Evolutionary conservation across 441 rosid species (phyloP), one percentile per base, ranked within the genome.

Genomic region (Adansonia rubrostipa): DNA sequence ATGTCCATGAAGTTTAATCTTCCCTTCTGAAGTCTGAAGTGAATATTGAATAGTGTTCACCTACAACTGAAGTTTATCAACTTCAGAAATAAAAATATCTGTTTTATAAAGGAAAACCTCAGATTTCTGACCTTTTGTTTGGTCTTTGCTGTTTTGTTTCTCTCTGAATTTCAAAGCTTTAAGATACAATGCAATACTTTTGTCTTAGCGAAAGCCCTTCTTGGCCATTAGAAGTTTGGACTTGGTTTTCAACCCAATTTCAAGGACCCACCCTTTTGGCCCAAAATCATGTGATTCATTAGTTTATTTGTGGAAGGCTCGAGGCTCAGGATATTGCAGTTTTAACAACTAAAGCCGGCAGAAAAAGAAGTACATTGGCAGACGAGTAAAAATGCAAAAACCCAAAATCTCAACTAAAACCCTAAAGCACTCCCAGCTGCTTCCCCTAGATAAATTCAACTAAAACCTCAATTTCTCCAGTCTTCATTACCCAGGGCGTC

Each of bases 351-450:
- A 13, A 13, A 33, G n/a, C 14, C 17, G 45, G 67, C 8, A 63
- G 17, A 28, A 13, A 63, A 13, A 14, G 28, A 67, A 67, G 4
- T 44, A 44, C 28, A 4, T 1, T 1, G n/a, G 0, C 10, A 50
- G 28, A 6, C 3, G 13, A 0, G 48, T 13, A 50, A 15, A 54
- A 47, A 45, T 9, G 51, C 13, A 48, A 79, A 84, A 79, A 79
- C 82, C 82, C 78, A 80, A 62, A 78, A 58, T 51, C 10, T 57
- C 54, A 24, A 24, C 81, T 66, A 74, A 83, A 83, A 73, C 82
- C 80, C 80, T 66, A 45, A 14, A 2, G 17, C 2, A 19, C 10
- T 10, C n/a, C 69, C 71, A 50, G 36, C 76, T 36, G 40, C 65
- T 68, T 48, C 54, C 47, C 3, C 60, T 53, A 24, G 58, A 58